These are phyloP conservation scores for Plasmodium berghei DNA, from an alignment of 169 alveolate species.

Conservation along the genomic window DNA sequence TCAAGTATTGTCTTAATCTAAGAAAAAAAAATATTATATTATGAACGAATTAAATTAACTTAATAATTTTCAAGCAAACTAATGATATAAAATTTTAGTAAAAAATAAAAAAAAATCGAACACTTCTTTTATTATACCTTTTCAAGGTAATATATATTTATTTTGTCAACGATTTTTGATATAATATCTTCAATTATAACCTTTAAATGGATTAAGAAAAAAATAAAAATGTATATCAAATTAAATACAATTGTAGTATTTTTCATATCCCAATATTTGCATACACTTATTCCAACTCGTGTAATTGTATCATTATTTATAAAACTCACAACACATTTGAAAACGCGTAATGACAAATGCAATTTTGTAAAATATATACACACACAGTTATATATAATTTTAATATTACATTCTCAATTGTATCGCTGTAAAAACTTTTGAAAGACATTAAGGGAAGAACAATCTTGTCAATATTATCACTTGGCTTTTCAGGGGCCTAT, in stretches of 20 bases:
- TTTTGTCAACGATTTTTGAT: constrained; percentile 45
- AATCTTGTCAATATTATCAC: constrained; percentile 70
- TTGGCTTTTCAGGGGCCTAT: constrained; percentile 60
- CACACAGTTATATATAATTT: not conserved
- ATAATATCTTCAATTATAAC: constrained; percentile 49
- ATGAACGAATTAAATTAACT: not conserved
- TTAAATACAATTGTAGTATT: not conserved
- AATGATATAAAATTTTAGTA: too few relatives aligned
- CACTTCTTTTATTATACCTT: constrained; percentile 28
- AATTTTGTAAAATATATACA: too few relatives aligned
- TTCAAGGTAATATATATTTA: constrained; percentile 47
- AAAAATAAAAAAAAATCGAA: not conserved
- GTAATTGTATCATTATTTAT: too few relatives aligned
- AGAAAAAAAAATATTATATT: not conserved
- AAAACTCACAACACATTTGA: not conserved
- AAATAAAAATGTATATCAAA: not conserved
- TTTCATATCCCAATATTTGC: not conserved
- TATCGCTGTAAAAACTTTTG: constrained; percentile 34
- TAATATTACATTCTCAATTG: constrained; percentile 31
- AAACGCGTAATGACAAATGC: not conserved
- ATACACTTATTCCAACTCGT: not conserved
- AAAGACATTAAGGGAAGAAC: constrained; percentile 66
- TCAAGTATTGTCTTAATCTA: constrained; percentile 50
- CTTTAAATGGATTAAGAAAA: constrained; percentile 1
- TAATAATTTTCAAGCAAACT: not conserved